Evolutionary conservation across 2,329 filamentous ascomycete species (phyloP).

Genomic region (Colletotrichum melonis): DNA sequence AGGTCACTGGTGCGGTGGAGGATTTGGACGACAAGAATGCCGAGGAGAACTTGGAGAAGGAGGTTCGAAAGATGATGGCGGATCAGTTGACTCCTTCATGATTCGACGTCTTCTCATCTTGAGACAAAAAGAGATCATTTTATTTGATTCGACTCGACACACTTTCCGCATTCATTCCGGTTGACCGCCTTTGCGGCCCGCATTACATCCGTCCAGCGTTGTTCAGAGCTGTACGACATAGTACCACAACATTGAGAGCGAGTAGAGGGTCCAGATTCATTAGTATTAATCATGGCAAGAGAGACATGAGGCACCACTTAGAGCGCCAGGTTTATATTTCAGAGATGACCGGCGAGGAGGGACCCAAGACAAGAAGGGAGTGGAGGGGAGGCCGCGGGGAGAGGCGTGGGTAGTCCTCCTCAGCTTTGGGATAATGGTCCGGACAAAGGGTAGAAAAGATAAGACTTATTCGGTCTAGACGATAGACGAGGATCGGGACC

Average conservation of each 20-base stretch:
- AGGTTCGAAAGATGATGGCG: slow-evolving; percentile 57
- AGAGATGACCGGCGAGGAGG: too few relatives aligned
- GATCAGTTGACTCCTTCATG: slow-evolving; percentile 52
- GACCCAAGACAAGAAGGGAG: too few relatives aligned
- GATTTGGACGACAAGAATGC: slow-evolving; percentile 42
- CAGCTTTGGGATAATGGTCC: background rate
- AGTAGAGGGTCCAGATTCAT: background rate
- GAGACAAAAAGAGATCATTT: background rate
- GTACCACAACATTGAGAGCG: background rate
- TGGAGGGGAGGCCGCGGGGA: too few relatives aligned
- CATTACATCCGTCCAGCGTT: background rate
- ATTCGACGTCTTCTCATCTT: background rate
- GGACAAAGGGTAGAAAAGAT: background rate
- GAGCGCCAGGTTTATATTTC: background rate
- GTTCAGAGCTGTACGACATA: background rate
- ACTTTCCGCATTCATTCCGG: background rate
- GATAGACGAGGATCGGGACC: background rate
- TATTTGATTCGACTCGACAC: background rate
- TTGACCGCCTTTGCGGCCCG: background rate
- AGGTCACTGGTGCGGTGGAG: slow-evolving; percentile 59
- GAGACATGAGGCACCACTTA: background rate
- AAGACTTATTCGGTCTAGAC: background rate
- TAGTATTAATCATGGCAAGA: background rate
- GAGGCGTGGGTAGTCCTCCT: background rate
- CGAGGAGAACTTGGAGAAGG: slow-evolving; percentile 53